phyloP scores from a whole-genome alignment of 768 basidiomycete species.

The Lactarius sp. region DNA sequence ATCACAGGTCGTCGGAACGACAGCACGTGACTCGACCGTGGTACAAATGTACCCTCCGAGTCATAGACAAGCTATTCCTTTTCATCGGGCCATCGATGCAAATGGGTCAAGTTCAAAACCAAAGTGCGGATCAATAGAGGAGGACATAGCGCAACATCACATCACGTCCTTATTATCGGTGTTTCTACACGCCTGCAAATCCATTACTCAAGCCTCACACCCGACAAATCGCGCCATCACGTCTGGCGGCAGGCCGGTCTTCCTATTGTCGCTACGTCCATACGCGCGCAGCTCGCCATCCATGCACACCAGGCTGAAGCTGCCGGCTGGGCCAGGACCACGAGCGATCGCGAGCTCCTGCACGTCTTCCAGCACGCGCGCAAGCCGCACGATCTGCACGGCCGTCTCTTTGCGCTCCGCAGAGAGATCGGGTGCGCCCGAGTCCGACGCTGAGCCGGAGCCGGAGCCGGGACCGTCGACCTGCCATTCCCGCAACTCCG shows the following conservation, averaged over 20 bases:
- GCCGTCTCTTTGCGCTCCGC: background rate
- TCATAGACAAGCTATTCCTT: no score
- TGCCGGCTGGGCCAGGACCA: slow-evolving; percentile 11
- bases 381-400: background rate
- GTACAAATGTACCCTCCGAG: no score
- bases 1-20: no score
- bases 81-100: no score
- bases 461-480: slow-evolving; percentile 25
- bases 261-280: background rate
- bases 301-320: slow-evolving; percentile 9
- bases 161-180: no score
- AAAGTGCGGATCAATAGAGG: no score
- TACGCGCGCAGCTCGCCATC: background rate
- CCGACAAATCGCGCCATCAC: background rate
- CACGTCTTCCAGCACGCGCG: no score
- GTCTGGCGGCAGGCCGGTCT: slow-evolving; percentile 5
- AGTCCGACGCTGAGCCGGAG: background rate
- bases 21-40: no score
- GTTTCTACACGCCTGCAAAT: no score
- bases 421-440: background rate
- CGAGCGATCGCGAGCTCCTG: background rate
- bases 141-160: no score
- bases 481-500: slow-evolving; percentile 39
- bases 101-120: no score
- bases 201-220: background rate